These are phyloP conservation scores for Arabis alpina DNA, from an alignment of 345 rosid genomes.

Conservation along the genomic window DNA sequence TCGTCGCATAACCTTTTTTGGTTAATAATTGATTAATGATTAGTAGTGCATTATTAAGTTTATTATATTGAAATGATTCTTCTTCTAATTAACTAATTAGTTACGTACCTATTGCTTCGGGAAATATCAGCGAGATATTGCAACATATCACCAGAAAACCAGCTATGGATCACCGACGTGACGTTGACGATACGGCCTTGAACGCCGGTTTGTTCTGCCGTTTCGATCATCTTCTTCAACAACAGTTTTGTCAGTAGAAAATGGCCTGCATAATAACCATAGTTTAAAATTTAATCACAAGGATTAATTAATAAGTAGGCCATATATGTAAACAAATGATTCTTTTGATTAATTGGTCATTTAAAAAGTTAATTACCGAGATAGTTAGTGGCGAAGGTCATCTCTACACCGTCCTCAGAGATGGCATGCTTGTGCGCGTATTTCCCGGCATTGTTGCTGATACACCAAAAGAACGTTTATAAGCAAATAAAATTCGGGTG, in stretches of 20 bases:
- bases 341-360: no score
- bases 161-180: slow-evolving; percentile 72
- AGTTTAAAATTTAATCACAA: no score
- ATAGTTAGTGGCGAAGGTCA: slow-evolving; percentile 95
- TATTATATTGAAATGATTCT: slow-evolving; percentile 1
- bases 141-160: slow-evolving; percentile 84
- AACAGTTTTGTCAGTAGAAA: slow-evolving; percentile 78
- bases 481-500: background rate
- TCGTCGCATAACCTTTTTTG: slow-evolving; percentile 37
- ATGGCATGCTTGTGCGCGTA: slow-evolving; percentile 78
- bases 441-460: slow-evolving; percentile 89
- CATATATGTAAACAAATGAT: no score
- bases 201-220: slow-evolving; percentile 63
- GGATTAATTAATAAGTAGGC: no score
- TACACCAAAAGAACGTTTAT: background rate
- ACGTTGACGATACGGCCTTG: slow-evolving; percentile 91
- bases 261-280: slow-evolving; percentile 52
- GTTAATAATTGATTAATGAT: background rate
- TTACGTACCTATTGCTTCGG: slow-evolving; percentile 56
- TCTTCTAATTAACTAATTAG: background rate
- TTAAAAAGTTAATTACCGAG: slow-evolving; percentile 48
- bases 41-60: slow-evolving; percentile 39
- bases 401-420: slow-evolving; percentile 93
- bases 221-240: slow-evolving; percentile 66
- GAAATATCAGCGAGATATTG: slow-evolving; percentile 72